Percentiles rank a stretch among this genome's conserved stretches.
Conservation (phyloP, 2,329 filamentous ascomycete species). For the Hymenoscyphus occultus region DNA sequence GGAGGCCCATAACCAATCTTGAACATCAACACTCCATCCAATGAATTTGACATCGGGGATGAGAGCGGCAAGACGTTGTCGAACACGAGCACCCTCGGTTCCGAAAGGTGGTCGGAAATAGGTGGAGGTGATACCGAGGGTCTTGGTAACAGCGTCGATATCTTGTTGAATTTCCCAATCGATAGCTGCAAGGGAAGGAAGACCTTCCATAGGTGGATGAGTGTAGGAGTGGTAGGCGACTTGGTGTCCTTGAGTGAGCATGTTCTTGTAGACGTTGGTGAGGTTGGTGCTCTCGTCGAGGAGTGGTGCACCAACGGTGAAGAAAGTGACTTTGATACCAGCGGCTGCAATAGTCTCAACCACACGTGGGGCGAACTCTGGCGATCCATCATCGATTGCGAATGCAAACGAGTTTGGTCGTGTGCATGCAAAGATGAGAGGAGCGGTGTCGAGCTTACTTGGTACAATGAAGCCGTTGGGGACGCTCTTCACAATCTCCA, state of each 20-base stretch:
- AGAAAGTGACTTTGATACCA: constrained; percentile 65
- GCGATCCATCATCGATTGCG: constrained; percentile 67
- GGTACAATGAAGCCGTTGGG: constrained; percentile 53
- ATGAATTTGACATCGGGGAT: constrained; percentile 56
- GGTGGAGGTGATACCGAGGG: constrained; percentile 40
- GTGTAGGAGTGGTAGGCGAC: constrained; percentile 67
- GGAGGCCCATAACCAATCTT: constrained; percentile 68
- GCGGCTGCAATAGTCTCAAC: constrained; percentile 60
- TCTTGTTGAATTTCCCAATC: constrained; percentile 62
- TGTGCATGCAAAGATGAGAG: constrained; percentile 61
- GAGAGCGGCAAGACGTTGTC: constrained; percentile 55
- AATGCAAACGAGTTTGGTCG: constrained; percentile 69
- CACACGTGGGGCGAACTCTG: constrained; percentile 56
- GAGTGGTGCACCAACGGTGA: constrained; percentile 64
- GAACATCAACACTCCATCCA: constrained; percentile 68
- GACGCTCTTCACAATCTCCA: constrained; percentile 58
- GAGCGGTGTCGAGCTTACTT: constrained; percentile 58
- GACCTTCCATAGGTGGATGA: constrained; percentile 63
- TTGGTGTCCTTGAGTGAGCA: constrained; percentile 61
- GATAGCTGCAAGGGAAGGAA: constrained; percentile 50
- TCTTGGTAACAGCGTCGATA: constrained; percentile 45
- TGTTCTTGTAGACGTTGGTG: constrained; percentile 60
- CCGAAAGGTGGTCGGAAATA: constrained; percentile 72
- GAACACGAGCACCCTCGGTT: constrained; percentile 63
- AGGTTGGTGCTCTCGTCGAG: constrained; percentile 58